phyloP scores from a whole-genome alignment of 148 eudicot species.

The Polygonum maritimum region DNA sequence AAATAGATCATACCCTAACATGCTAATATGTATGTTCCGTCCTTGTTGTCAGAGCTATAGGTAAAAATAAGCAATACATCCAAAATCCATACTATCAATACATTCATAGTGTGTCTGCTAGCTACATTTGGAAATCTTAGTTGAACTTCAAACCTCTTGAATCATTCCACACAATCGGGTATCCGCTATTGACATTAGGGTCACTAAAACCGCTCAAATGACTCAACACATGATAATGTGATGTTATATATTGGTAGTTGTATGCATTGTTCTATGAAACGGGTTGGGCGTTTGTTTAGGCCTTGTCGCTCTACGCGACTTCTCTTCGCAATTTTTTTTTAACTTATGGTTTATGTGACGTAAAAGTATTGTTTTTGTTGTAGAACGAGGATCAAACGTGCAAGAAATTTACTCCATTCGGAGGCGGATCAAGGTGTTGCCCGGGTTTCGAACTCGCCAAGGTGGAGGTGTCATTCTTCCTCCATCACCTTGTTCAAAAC shows the following conservation, averaged over 20 bases:
- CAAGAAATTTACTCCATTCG: constrained; percentile 55
- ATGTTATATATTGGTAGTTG: no score
- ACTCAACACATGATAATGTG: no score
- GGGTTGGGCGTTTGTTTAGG: no score
- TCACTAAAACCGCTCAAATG: background rate
- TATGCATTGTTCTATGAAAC: no score
- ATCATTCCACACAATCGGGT: no score
- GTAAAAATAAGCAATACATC: background rate
- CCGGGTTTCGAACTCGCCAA: constrained; percentile 61
- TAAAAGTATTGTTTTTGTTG: background rate
- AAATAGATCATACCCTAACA: background rate
- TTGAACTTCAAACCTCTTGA: no score
- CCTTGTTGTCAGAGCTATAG: background rate
- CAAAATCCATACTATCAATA: background rate
- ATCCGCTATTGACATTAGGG: no score
- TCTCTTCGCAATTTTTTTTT: no score
- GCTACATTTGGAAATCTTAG: no score
- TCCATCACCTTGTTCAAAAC: constrained; percentile 51
- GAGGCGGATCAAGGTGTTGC: constrained; percentile 61
- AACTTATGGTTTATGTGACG: background rate
- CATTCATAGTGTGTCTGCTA: background rate
- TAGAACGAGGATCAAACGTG: constrained; percentile 38
- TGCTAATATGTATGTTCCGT: background rate
- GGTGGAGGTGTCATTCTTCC: constrained; percentile 58
- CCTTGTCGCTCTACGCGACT: no score